Evolutionary conservation across 306 rosid genomes (phyloP).

Genomic region (Astragalus glycyphyllos): DNA sequence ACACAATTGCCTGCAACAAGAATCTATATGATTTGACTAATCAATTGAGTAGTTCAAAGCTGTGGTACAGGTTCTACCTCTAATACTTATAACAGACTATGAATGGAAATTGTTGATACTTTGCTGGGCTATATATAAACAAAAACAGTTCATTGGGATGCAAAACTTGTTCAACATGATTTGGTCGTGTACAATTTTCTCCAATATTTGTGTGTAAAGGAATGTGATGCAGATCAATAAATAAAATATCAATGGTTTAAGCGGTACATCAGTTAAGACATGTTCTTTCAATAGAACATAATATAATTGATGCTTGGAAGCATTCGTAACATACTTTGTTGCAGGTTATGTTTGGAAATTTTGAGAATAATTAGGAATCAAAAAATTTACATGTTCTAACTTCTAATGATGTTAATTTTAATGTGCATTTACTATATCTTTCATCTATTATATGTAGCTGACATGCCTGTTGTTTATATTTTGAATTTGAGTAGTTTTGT

Average conservation of each 20-base stretch:
- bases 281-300: conserved; percentile 32
- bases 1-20: conserved; percentile 44
- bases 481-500: too few relatives aligned
- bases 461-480: background rate
- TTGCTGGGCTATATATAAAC: conserved; percentile 56
- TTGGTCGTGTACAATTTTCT: conserved; percentile 46
- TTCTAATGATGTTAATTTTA: conserved; percentile 8
- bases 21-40: conserved; percentile 70
- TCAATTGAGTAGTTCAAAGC: conserved; percentile 70
- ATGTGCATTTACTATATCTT: conserved; percentile 5
- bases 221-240: conserved; percentile 44
- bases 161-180: conserved; percentile 49
- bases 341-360: conserved; percentile 11
- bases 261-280: conserved; percentile 34
- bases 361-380: background rate
- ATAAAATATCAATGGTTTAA: conserved; percentile 34
- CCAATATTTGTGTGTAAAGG: conserved; percentile 50
- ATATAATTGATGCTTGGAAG: conserved; percentile 28
- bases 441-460: background rate
- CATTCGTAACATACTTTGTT: conserved; percentile 27
- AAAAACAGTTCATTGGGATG: conserved; percentile 54
- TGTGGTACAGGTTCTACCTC: conserved; percentile 82
- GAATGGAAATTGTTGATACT: conserved; percentile 68
- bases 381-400: background rate
- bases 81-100: conserved; percentile 73